A percentile compares a stretch with the other conserved stretches of the same genome.
Conservation (phyloP, 1,139 yeast genomes). For the Scheffersomyces titani region DNA sequence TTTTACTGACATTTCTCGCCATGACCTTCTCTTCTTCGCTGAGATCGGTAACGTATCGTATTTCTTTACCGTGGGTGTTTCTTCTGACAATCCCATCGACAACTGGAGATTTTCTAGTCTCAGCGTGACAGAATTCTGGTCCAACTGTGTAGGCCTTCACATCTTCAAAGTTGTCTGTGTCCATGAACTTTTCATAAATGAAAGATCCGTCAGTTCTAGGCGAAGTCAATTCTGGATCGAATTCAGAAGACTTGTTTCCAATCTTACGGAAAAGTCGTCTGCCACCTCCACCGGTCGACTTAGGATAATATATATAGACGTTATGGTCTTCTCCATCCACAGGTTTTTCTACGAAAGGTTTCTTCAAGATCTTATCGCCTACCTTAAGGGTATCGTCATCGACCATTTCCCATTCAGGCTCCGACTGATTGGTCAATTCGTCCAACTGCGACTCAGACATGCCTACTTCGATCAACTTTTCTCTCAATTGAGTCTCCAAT, state of each 20-base stretch:
- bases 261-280: constrained; percentile 90
- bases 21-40: constrained; percentile 72
- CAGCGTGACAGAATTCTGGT: constrained; percentile 89
- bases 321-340: constrained; percentile 99
- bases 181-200: constrained; percentile 94
- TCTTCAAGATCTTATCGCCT: constrained; percentile 67
- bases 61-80: constrained; percentile 96
- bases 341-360: constrained; percentile 98
- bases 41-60: constrained; percentile 83
- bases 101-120: constrained; percentile 96
- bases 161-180: constrained; percentile 96
- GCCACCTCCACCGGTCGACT: constrained; percentile 95
- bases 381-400: constrained; percentile 84
- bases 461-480: constrained; percentile 39
- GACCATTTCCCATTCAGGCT: constrained; percentile 87
- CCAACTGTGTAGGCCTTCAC: constrained; percentile 99
- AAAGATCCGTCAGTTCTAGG: constrained; percentile 92
- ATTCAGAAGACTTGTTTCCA: constrained; percentile 96
- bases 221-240: constrained; percentile 71
- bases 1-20: constrained; percentile 73
- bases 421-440: constrained; percentile 65
- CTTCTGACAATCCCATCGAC: constrained; percentile 98
- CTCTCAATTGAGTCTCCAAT: constrained; percentile 61
- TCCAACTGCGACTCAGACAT: constrained; percentile 48
- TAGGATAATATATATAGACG: constrained; percentile 88